A percentile compares a stretch with the other conserved stretches of the same genome.
These are phyloP conservation scores for Pisolithus tinctorius DNA, from an alignment of 768 basidiomycete species.

Conservation along the genomic window DNA sequence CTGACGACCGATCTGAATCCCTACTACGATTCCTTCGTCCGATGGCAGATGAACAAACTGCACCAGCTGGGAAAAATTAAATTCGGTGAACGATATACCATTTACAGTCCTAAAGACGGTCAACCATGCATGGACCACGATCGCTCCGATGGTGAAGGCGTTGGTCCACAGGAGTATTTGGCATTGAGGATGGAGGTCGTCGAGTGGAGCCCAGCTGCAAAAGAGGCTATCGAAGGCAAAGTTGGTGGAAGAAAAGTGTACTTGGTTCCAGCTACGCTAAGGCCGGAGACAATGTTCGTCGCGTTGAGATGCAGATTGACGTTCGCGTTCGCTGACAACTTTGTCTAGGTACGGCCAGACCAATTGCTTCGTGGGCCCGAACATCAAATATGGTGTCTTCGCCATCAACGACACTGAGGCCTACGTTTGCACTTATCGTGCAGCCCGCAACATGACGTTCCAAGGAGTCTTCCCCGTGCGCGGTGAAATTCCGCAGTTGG, in stretches of 20 bases:
- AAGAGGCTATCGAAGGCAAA: constrained; percentile 55
- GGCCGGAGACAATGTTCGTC: constrained; percentile 92
- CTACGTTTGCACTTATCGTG: constrained; percentile 81
- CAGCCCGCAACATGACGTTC: constrained; percentile 97
- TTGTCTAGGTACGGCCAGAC: constrained; percentile 87
- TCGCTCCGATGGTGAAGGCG: constrained; percentile 87
- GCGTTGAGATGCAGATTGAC: background rate
- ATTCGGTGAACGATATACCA: constrained; percentile 96
- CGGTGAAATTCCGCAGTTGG: constrained; percentile 66
- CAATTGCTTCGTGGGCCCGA: constrained; percentile 91
- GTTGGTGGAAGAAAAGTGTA: constrained; percentile 77
- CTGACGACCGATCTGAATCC: constrained; percentile 94
- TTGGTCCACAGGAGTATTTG: constrained; percentile 95
- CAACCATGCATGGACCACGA: constrained; percentile 99
- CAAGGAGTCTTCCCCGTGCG: constrained; percentile 74
- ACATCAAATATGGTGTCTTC: constrained; percentile 89
- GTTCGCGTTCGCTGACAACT: constrained; percentile 2
- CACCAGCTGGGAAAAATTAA: constrained; percentile 87
- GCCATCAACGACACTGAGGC: constrained; percentile 83
- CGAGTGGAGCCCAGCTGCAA: constrained; percentile 71
- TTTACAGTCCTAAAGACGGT: constrained; percentile 97
- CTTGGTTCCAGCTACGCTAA: constrained; percentile 91
- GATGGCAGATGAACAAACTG: constrained; percentile 97
- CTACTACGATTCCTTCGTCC: constrained; percentile 94
- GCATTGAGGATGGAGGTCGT: constrained; percentile 90